Conservation (phyloP, 306 rosid genomes). For the Crataegus laevigata region DNA sequence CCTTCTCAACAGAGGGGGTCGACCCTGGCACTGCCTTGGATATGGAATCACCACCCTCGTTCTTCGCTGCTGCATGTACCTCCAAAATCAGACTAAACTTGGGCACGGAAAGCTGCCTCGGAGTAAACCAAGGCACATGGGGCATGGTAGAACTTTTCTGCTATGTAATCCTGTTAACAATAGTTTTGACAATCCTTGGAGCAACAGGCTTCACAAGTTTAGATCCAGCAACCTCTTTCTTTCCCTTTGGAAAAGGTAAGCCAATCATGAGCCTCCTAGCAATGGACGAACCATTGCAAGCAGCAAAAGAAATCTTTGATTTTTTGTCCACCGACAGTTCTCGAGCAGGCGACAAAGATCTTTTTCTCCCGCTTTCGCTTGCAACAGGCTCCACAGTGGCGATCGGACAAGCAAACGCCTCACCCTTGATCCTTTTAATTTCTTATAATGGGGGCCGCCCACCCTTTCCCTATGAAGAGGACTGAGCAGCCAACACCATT, state of each 20-base stretch:
- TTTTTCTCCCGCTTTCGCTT: too few relatives aligned
- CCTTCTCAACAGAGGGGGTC: rapidly evolving
- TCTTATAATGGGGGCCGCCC: rapidly evolving
- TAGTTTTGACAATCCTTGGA: too few relatives aligned
- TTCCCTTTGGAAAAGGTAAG: too few relatives aligned
- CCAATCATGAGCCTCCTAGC: too few relatives aligned
- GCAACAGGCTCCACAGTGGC: too few relatives aligned
- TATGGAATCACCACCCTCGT: rapidly evolving
- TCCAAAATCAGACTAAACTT: rapidly evolving
- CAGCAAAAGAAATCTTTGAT: rapidly evolving
- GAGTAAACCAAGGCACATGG: too few relatives aligned
- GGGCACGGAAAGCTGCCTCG: rapidly evolving
- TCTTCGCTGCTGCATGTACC: rapidly evolving
- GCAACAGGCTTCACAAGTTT: rapidly evolving
- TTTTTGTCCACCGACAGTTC: too few relatives aligned
- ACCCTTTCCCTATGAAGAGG: too few relatives aligned
- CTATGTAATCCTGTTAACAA: rapidly evolving
- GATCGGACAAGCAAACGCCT: too few relatives aligned
- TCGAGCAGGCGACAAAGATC: rapidly evolving
- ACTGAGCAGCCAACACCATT: too few relatives aligned
- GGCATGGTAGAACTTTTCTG: rapidly evolving
- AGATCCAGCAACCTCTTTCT: rapidly evolving
- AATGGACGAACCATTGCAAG: rapidly evolving
- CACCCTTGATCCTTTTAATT: too few relatives aligned
- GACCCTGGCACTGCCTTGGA: rapidly evolving